Evolutionary conservation across 2,329 filamentous ascomycete genomes (phyloP).

Genomic region (Fusarium caatingaense): DNA sequence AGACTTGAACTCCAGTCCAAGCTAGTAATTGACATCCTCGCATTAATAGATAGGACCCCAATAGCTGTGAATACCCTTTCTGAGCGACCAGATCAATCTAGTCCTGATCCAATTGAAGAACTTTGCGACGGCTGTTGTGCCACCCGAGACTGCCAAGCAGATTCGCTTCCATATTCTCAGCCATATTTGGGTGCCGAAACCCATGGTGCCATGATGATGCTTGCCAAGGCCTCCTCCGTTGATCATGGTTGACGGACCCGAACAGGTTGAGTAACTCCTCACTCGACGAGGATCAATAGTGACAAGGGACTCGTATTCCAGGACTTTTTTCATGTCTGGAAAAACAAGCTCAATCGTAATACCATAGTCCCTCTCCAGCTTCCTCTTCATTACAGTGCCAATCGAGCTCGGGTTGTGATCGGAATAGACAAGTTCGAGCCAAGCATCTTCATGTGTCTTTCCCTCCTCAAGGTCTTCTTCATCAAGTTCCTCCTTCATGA

Average conservation of each 20-base stretch:
- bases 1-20: background rate
- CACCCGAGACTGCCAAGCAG: background rate
- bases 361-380: background rate
- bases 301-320: rapidly evolving
- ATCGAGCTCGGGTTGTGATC: too few species aligned
- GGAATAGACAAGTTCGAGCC: too few species aligned
- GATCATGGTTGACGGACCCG: background rate
- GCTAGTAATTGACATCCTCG: background rate
- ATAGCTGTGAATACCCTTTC: background rate
- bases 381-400: background rate
- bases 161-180: background rate
- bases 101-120: background rate
- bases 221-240: background rate
- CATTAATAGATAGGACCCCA: background rate
- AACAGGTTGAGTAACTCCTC: background rate
- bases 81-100: background rate
- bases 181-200: background rate
- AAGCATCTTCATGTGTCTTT: too few species aligned
- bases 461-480: too few species aligned
- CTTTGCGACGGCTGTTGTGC: rapidly evolving
- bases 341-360: too few species aligned
- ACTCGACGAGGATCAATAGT: background rate
- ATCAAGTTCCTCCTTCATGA: too few species aligned
- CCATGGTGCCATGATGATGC: rapidly evolving
- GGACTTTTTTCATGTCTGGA: too few species aligned